These are phyloP conservation scores for Voacanga thouarsii DNA, from an alignment of 257 asterid genomes.

Conservation along the genomic window DNA sequence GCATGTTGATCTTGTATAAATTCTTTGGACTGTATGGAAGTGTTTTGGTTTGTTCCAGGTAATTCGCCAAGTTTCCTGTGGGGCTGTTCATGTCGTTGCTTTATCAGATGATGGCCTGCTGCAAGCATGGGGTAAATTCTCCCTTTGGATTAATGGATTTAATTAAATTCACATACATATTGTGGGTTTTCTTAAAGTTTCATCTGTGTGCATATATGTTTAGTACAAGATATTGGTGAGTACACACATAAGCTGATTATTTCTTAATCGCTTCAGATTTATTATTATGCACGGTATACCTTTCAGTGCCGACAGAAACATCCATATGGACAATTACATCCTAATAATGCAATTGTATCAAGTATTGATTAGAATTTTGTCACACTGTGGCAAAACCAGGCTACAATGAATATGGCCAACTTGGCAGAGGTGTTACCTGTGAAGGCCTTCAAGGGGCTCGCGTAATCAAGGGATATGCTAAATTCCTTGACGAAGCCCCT, in stretches of 20 bases:
- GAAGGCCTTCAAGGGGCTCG: constrained; percentile 98
- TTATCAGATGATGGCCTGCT: constrained; percentile 88
- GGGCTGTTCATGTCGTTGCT: constrained; percentile 91
- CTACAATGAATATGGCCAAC: constrained; percentile 97
- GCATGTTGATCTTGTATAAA: not conserved
- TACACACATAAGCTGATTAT: not conserved
- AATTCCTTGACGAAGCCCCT: constrained; percentile 92
- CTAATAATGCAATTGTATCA: constrained; percentile 17
- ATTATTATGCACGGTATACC: not conserved
- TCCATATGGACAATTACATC: constrained; percentile 25
- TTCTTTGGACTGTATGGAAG: not conserved
- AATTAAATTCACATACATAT: not conserved
- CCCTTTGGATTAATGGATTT: not conserved
- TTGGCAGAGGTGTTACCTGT: constrained; percentile 93
- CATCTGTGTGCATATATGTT: constrained; percentile 3
- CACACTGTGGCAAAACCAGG: constrained; percentile 74
- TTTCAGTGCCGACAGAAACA: constrained; percentile 15
- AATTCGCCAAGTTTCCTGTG: constrained; percentile 90
- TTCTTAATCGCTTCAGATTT: constrained; percentile 9
- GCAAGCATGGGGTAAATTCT: constrained; percentile 84
- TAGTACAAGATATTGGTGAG: not conserved
- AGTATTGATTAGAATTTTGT: constrained; percentile 50
- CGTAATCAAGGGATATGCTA: constrained; percentile 71
- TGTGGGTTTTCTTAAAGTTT: not conserved
- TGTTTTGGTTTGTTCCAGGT: constrained; percentile 43